These are phyloP conservation scores for Xerocomus potaroensis DNA, from an alignment of 768 basidiomycete species.

Conservation along the genomic window DNA sequence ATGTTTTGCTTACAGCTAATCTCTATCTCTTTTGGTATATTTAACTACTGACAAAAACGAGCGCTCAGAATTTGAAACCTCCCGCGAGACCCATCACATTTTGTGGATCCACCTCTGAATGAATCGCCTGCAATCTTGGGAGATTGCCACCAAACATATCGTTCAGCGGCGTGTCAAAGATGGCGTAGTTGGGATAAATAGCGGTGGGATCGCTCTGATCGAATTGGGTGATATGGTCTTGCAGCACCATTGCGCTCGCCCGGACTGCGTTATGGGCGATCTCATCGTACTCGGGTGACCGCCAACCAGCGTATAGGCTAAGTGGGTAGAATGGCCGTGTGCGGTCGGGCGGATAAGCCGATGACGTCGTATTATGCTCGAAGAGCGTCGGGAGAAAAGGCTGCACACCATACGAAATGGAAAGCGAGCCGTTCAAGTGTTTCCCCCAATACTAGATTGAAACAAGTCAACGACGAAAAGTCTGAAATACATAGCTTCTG, in stretches of 20 bases:
- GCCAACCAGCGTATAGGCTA: constrained; percentile 38
- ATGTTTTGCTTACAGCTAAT: too few relatives aligned
- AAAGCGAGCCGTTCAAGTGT: neutral
- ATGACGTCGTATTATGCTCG: constrained; percentile 30
- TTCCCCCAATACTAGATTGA: constrained; percentile 8
- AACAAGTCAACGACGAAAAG: neutral
- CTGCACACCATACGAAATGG: constrained; percentile 24
- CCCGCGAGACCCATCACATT: constrained; percentile 62
- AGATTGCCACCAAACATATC: constrained; percentile 44
- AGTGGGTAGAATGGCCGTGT: constrained; percentile 35
- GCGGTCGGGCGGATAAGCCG: constrained; percentile 47
- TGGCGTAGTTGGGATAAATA: constrained; percentile 57
- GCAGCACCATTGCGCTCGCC: constrained; percentile 36
- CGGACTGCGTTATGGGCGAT: constrained; percentile 34
- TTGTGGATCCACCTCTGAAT: constrained; percentile 44
- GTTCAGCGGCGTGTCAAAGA: constrained; percentile 44
- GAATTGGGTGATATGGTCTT: constrained; percentile 24
- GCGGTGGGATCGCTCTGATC: constrained; percentile 34
- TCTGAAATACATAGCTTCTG: neutral
- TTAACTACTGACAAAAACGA: too few relatives aligned
- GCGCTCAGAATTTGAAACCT: constrained; percentile 42
- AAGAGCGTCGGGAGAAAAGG: constrained; percentile 46
- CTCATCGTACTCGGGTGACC: neutral
- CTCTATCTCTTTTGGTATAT: too few relatives aligned
- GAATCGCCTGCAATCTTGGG: constrained; percentile 36